These are phyloP conservation scores for Rosellinia necatrix DNA, from an alignment of 2,329 filamentous ascomycete genomes.

Conservation along the genomic window DNA sequence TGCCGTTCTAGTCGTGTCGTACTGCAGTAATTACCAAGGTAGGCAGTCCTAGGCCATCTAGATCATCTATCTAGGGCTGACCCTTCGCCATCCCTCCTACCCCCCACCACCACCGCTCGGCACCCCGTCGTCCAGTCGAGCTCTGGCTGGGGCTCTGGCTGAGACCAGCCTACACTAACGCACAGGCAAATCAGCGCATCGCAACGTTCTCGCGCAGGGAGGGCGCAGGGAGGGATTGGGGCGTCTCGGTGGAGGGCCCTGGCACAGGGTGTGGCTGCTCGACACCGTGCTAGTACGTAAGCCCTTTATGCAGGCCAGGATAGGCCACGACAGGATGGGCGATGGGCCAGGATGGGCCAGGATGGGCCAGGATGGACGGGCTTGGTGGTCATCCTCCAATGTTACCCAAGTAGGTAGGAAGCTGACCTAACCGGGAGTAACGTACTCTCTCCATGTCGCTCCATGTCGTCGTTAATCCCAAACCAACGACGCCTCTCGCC, in stretches of 20 bases:
- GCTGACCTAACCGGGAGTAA: neutral
- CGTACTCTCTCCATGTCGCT: neutral
- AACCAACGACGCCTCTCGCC: conserved; percentile 9
- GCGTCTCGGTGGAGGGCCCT: neutral
- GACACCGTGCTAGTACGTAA: conserved; percentile 16
- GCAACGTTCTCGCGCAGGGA: neutral
- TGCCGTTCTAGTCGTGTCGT: too few relatives aligned
- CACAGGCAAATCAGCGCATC: conserved; percentile 6
- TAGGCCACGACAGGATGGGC: too few relatives aligned
- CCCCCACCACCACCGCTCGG: neutral
- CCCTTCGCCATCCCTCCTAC: neutral
- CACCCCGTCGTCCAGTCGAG: too few relatives aligned
- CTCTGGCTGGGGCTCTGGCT: too few relatives aligned
- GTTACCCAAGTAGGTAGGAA: conserved; percentile 8
- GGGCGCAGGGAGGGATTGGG: conserved; percentile 5
- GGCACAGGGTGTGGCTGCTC: conserved; percentile 4
- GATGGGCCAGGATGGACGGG: conserved; percentile 2
- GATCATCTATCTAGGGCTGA: too few relatives aligned
- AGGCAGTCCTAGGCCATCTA: too few relatives aligned
- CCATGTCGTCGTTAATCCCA: conserved; percentile 6
- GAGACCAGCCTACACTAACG: too few relatives aligned
- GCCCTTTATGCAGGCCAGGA: conserved; percentile 21
- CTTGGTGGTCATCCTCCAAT: conserved; percentile 15
- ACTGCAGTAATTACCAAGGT: too few relatives aligned
- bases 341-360: too few relatives aligned